phyloP scores from a whole-genome alignment of 768 basidiomycete genomes.

The Auricularia heimuer region DNA sequence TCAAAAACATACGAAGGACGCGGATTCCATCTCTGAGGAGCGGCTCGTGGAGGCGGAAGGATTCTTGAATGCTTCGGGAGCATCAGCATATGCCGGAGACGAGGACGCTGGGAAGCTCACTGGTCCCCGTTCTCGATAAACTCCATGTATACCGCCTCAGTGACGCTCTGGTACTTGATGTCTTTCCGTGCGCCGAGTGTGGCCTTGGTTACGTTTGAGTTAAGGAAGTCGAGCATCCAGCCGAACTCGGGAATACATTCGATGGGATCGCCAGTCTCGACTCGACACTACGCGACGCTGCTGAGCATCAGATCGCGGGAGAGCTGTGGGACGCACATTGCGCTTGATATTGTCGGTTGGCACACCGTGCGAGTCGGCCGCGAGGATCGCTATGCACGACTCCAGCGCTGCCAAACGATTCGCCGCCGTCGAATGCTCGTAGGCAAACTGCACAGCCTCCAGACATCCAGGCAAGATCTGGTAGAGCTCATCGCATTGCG shows the following conservation, averaged over 20 bases:
- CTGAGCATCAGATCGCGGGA: background rate
- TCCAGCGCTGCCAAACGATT: constrained; percentile 6
- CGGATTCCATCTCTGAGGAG: constrained; percentile 21
- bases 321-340: background rate
- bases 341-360: constrained; percentile 4
- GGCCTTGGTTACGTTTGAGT: background rate
- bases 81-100: background rate
- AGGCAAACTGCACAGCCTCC: constrained; percentile 5
- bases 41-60: constrained; percentile 17
- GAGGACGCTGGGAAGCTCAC: background rate
- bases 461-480: constrained; percentile 20
- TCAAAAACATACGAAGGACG: constrained; percentile 8
- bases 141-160: background rate
- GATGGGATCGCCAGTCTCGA: background rate
- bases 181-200: constrained; percentile 9
- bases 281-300: background rate
- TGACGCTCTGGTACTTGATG: constrained; percentile 1
- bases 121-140: constrained; percentile 5
- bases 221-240: constrained; percentile 13
- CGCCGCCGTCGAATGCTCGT: constrained; percentile 3
- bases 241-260: constrained; percentile 15
- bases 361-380: constrained; percentile 12
- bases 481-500: constrained; percentile 20
- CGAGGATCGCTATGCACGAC: constrained; percentile 7
- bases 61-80: constrained; percentile 10